Evolutionary conservation across 2,329 filamentous ascomycete genomes (phyloP).

Genomic region (Fusarium bactridioides): DNA sequence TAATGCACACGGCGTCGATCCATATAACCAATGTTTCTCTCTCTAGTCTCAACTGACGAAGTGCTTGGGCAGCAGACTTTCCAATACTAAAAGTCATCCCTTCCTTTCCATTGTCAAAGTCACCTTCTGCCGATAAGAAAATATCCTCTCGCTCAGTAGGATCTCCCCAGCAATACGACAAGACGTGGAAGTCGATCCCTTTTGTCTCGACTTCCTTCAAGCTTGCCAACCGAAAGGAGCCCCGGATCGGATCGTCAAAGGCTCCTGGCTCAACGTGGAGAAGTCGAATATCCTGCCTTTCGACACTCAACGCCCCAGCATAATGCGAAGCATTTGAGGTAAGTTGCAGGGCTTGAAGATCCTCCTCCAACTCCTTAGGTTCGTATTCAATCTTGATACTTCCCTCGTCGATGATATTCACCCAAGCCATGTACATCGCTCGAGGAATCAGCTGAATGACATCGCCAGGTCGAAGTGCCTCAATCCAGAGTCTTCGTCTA

Average conservation of each 20-base stretch:
- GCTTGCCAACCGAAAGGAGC: background rate
- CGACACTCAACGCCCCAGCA: background rate
- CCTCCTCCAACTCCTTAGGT: background rate
- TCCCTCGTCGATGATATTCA: conserved; percentile 22
- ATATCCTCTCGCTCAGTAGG: conserved; percentile 4
- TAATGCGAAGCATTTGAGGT: conserved; percentile 7
- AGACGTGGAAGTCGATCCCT: background rate
- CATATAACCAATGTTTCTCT: background rate
- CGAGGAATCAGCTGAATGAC: conserved; percentile 23
- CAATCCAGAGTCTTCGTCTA: conserved; percentile 7
- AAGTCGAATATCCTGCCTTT: conserved; percentile 10
- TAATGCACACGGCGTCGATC: conserved; percentile 37
- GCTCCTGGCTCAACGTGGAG: conserved; percentile 10
- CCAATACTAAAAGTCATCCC: conserved; percentile 7
- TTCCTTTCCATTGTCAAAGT: rapidly evolving
- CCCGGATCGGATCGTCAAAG: conserved; percentile 10
- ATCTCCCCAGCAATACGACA: conserved; percentile 33
- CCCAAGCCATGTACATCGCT: conserved; percentile 29
- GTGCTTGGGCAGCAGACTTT: conserved; percentile 3
- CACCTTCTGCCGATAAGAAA: background rate
- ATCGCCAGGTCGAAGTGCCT: conserved; percentile 16
- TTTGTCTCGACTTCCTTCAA: background rate
- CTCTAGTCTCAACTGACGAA: background rate
- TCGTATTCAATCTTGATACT: conserved; percentile 28
- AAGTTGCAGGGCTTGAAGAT: background rate